These are phyloP conservation scores for Mycena polygramma DNA, from an alignment of 768 basidiomycete genomes.

Conservation along the genomic window DNA sequence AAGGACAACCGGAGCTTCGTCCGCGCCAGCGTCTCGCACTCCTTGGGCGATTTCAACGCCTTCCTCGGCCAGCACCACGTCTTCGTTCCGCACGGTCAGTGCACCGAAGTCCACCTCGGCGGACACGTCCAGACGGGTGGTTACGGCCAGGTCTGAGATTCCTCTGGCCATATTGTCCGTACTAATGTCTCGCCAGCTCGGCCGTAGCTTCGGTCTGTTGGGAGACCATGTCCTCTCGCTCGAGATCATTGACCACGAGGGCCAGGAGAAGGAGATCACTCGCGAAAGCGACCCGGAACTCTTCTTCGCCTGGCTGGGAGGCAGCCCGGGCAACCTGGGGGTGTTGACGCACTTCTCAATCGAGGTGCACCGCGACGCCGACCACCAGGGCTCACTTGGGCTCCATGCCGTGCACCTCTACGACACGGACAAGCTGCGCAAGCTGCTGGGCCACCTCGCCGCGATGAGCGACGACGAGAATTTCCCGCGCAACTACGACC, in stretches of 20 bases:
- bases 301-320: slow-evolving; percentile 34
- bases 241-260: slow-evolving; percentile 30
- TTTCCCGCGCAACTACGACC: slow-evolving; percentile 34
- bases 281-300: slow-evolving; percentile 26
- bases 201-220: slow-evolving; percentile 29
- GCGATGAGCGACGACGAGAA: slow-evolving; percentile 32
- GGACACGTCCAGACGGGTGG: slow-evolving; percentile 34
- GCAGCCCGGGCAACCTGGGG: slow-evolving; percentile 34
- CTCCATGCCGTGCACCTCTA: slow-evolving; percentile 28
- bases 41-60: slow-evolving; percentile 30
- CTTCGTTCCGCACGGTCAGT: slow-evolving; percentile 35
- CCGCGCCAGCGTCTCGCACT: slow-evolving; percentile 32
- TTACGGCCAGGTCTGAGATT: slow-evolving; percentile 12
- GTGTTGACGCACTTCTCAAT: slow-evolving; percentile 30
- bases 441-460: slow-evolving; percentile 26
- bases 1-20: slow-evolving; percentile 23
- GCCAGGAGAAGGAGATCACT: slow-evolving; percentile 30
- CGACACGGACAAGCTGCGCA: slow-evolving; percentile 20
- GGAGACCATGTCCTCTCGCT: slow-evolving; percentile 30
- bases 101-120: slow-evolving; percentile 30
- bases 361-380: slow-evolving; percentile 29
- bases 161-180: too few relatives aligned
- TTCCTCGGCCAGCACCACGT: slow-evolving; percentile 27
- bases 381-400: slow-evolving; percentile 26
- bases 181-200: slow-evolving; percentile 16